A percentile compares a stretch with the other conserved stretches of the same genome.
These are phyloP conservation scores for Pseudocercospora vitis DNA, from an alignment of 2,329 filamentous ascomycete genomes.

Conservation along the genomic window DNA sequence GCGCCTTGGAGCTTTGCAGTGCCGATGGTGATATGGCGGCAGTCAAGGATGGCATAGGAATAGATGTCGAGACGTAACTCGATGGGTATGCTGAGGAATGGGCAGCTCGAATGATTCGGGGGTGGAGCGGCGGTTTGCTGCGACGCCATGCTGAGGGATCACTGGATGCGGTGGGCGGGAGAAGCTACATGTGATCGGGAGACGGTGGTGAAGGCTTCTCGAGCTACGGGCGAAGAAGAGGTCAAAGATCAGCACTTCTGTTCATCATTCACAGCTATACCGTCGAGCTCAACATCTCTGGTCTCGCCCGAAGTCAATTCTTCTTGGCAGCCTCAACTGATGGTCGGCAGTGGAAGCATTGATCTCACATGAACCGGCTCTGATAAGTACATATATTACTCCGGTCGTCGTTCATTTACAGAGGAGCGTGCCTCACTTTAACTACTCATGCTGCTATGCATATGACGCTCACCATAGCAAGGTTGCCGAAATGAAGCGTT, in stretches of 20 bases:
- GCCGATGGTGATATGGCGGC: constrained; percentile 42
- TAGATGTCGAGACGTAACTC: constrained; percentile 47
- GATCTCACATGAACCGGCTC: too few species aligned
- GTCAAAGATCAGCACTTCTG: too few species aligned
- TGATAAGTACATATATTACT: too few species aligned
- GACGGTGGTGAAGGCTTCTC: too few species aligned
- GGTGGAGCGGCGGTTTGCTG: not conserved
- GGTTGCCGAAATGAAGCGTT: not conserved
- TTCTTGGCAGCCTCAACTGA: too few species aligned
- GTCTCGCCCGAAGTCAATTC: too few species aligned
- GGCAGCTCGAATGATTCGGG: constrained; percentile 17
- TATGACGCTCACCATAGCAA: not conserved
- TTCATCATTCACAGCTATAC: too few species aligned
- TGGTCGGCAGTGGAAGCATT: too few species aligned
- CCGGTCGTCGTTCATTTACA: too few species aligned
- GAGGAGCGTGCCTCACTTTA: not conserved
- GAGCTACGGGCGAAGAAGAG: too few species aligned
- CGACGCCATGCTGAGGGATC: not conserved
- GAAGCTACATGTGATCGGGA: too few species aligned
- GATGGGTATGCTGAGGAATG: constrained; percentile 38
- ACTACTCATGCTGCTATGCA: not conserved
- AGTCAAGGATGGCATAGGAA: constrained; percentile 41
- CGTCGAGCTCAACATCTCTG: too few species aligned
- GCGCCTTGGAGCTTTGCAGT: constrained; percentile 38
- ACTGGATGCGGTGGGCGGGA: not conserved